Evolutionary conservation across 306 rosid genomes (phyloP).

Genomic region (Malus sieversii): DNA sequence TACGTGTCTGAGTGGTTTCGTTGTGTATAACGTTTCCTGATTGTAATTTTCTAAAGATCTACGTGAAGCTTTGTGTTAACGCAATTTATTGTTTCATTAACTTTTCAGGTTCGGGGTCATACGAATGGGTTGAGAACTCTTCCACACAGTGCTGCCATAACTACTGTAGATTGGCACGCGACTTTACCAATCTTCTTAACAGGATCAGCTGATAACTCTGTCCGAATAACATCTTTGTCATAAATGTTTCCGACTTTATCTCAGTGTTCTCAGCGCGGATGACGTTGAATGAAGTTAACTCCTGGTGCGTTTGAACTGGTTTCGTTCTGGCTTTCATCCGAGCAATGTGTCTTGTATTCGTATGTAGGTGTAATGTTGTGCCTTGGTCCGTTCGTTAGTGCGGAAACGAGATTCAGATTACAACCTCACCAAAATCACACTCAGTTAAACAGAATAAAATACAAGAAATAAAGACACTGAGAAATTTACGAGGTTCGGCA

Average conservation of each 20-base stretch:
- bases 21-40: neutral
- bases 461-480: no score
- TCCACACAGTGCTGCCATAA: constrained; percentile 62
- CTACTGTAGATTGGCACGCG: constrained; percentile 31
- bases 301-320: neutral
- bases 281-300: constrained; percentile 12
- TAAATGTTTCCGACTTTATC: constrained; percentile 17
- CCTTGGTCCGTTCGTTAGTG: no score
- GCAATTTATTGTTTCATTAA: neutral
- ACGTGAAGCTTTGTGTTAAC: neutral
- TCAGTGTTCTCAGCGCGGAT: constrained; percentile 2
- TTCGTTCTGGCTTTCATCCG: neutral
- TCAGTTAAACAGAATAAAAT: no score
- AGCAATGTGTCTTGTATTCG: neutral
- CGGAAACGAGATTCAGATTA: no score
- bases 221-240: constrained; percentile 61
- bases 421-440: no score
- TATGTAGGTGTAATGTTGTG: no score
- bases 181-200: constrained; percentile 80
- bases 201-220: constrained; percentile 93
- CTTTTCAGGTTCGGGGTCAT: constrained; percentile 63
- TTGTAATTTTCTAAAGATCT: neutral
- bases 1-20: neutral
- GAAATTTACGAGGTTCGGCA: no score
- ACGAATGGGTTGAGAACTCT: constrained; percentile 68